Percentiles rank a stretch among this genome's conserved stretches.
These are phyloP conservation scores for Fusarium humuli DNA, from an alignment of 2,329 filamentous ascomycete species.

Conservation along the genomic window DNA sequence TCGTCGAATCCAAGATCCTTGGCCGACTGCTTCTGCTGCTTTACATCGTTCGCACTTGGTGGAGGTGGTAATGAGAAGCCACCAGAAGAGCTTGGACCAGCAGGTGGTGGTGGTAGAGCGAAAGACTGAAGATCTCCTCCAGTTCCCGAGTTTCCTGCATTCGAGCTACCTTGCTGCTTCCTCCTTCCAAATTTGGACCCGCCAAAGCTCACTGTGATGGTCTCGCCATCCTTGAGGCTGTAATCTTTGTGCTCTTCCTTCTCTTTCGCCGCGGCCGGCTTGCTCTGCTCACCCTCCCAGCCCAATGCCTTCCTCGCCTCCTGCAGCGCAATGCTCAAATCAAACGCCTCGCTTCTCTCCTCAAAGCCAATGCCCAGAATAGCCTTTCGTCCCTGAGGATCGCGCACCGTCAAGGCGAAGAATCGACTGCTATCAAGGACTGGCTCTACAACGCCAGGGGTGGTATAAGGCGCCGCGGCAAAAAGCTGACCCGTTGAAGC, in stretches of 20 bases:
- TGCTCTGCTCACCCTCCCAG: slow-evolving; percentile 60
- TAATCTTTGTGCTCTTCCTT: slow-evolving; percentile 69
- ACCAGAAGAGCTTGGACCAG: slow-evolving; percentile 53
- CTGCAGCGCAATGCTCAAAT: slow-evolving; percentile 83
- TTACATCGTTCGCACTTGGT: slow-evolving; percentile 71
- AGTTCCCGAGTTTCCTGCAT: slow-evolving; percentile 31
- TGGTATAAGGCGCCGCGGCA: slow-evolving; percentile 83
- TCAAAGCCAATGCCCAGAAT: slow-evolving; percentile 88
- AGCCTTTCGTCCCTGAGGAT: slow-evolving; percentile 79
- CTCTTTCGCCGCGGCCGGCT: slow-evolving; percentile 52
- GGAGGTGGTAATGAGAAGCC: slow-evolving; percentile 73
- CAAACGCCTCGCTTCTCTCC: slow-evolving; percentile 86
- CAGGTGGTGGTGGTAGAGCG: slow-evolving; percentile 78
- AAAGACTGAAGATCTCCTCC: slow-evolving; percentile 65
- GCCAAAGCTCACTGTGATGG: slow-evolving; percentile 82
- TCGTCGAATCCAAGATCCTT: slow-evolving; percentile 85
- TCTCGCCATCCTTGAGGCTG: slow-evolving; percentile 89
- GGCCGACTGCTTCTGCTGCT: slow-evolving; percentile 65
- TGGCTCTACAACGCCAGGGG: slow-evolving; percentile 75
- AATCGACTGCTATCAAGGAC: slow-evolving; percentile 84
- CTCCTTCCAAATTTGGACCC: slow-evolving; percentile 64
- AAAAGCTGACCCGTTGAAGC: slow-evolving; percentile 78
- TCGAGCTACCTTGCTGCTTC: slow-evolving; percentile 49
- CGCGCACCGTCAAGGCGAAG: slow-evolving; percentile 84
- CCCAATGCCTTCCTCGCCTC: slow-evolving; percentile 79